These are phyloP conservation scores for Lipomyces anomalus DNA, from an alignment of 805 yeast species.

Conservation along the genomic window DNA sequence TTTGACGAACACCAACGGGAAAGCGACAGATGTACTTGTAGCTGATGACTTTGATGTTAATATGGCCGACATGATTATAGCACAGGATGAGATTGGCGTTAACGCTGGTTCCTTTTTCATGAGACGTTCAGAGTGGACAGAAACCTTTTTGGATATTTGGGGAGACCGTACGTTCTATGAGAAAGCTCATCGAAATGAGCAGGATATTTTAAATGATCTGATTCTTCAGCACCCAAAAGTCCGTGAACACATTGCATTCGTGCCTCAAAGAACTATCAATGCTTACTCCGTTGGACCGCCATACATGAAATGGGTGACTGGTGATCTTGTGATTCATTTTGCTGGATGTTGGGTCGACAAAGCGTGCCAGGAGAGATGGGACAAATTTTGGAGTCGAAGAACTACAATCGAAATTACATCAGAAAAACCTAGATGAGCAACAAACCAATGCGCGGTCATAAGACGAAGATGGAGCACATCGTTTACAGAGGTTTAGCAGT, in stretches of 20 bases:
- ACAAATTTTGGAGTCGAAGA: too few species aligned
- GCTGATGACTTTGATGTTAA: conserved; percentile 10
- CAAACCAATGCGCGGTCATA: too few species aligned
- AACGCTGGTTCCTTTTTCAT: conserved; percentile 35
- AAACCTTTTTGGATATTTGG: conserved; percentile 31
- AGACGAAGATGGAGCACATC: too few species aligned
- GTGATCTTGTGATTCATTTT: conserved; percentile 31
- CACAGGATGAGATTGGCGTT: conserved; percentile 30
- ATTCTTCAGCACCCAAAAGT: conserved; percentile 8
- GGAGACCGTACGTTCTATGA: conserved; percentile 25
- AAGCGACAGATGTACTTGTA: background rate
- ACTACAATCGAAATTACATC: too few species aligned
- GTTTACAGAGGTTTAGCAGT: too few species aligned
- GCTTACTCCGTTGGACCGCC: conserved; percentile 24
- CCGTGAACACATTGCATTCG: conserved; percentile 26
- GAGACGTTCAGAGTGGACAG: conserved; percentile 24
- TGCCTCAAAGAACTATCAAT: conserved; percentile 31
- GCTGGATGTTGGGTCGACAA: conserved; percentile 33
- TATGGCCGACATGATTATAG: conserved; percentile 27
- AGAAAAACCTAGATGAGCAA: too few species aligned
- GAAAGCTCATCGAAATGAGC: conserved; percentile 29
- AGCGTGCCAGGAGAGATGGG: too few species aligned
- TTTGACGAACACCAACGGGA: too few species aligned
- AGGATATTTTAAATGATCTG: conserved; percentile 13
- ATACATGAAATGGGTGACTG: conserved; percentile 14